These are phyloP conservation scores for Aspergillus neoniger DNA, from an alignment of 2,329 filamentous ascomycete species.

Conservation along the genomic window DNA sequence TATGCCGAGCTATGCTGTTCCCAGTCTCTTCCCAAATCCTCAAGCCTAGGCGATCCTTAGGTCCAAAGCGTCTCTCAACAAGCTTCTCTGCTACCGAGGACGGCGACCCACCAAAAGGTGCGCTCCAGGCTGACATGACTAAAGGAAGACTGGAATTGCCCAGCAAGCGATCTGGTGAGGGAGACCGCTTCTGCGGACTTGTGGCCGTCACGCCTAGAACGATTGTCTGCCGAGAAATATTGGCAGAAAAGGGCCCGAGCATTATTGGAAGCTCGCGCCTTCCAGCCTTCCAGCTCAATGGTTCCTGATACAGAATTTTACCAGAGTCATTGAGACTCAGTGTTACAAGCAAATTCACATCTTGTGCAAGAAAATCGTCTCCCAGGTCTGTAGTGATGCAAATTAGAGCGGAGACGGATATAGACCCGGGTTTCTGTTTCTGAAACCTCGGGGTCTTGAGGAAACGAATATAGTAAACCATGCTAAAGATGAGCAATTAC, in stretches of 20 bases:
- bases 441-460: constrained; percentile 61
- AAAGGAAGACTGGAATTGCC: constrained; percentile 37
- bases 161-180: constrained; percentile 24
- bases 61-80: constrained; percentile 57
- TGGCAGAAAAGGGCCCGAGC: constrained; percentile 33
- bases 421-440: constrained; percentile 44
- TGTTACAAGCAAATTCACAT: constrained; percentile 34
- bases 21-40: constrained; percentile 69
- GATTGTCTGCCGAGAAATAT: constrained; percentile 28
- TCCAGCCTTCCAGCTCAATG: constrained; percentile 36
- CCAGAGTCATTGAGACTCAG: constrained; percentile 22
- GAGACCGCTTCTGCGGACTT: constrained; percentile 9
- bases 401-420: constrained; percentile 55
- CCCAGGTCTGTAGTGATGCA: constrained; percentile 71
- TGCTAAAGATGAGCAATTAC: constrained; percentile 26
- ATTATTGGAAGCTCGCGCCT: constrained; percentile 37
- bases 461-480: constrained; percentile 67
- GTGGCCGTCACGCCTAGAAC: constrained; percentile 30
- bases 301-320: constrained; percentile 26
- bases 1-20: constrained; percentile 70
- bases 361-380: constrained; percentile 60
- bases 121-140: constrained; percentile 61
- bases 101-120: constrained; percentile 43
- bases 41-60: constrained; percentile 44
- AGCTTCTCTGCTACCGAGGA: constrained; percentile 51